A percentile compares a stretch with the other conserved stretches of the same genome.
These are phyloP conservation scores for Chaetomium cochliodes DNA, from an alignment of 495 filamentous ascomycete species.

Conservation along the genomic window DNA sequence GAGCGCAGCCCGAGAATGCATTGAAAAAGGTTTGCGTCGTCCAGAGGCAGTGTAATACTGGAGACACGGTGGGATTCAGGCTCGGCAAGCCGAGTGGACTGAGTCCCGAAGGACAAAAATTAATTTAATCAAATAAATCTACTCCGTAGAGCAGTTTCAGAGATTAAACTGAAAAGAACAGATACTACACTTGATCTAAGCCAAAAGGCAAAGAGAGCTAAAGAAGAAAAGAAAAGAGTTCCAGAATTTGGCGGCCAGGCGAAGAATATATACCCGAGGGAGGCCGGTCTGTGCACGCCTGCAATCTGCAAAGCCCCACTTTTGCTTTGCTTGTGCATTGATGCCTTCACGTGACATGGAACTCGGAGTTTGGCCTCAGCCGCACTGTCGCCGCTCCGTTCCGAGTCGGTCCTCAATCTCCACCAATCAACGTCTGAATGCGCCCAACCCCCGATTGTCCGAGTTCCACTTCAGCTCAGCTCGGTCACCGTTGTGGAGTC, in stretches of 20 bases:
- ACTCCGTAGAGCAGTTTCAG: conserved; percentile 65
- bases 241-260: conserved; percentile 25
- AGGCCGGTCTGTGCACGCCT: conserved; percentile 28
- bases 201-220: conserved; percentile 60
- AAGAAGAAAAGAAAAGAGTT: conserved; percentile 36
- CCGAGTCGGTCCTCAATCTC: too few species aligned
- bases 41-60: conserved; percentile 85
- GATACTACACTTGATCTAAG: conserved; percentile 99
- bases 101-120: conserved; percentile 58
- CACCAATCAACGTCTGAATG: too few species aligned
- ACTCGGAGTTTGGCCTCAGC: too few species aligned
- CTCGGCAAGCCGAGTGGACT: conserved; percentile 62
- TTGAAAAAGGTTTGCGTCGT: conserved; percentile 72
- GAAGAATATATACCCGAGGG: conserved; percentile 29
- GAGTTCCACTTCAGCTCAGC: too few species aligned
- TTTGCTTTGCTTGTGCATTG: too few species aligned
- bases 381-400: too few species aligned
- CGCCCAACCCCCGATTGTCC: too few species aligned
- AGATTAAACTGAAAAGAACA: conserved; percentile 99
- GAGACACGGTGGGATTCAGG: conserved; percentile 77
- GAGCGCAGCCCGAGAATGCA: conserved; percentile 53
- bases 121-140: conserved; percentile 76
- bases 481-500: too few species aligned
- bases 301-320: conserved; percentile 8
- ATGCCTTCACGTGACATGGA: too few species aligned